Evolutionary conservation across 2,329 filamentous ascomycete species (phyloP), one percentile per base, ranked within the genome.

Genomic region (Apiospora phragmitis): DNA sequence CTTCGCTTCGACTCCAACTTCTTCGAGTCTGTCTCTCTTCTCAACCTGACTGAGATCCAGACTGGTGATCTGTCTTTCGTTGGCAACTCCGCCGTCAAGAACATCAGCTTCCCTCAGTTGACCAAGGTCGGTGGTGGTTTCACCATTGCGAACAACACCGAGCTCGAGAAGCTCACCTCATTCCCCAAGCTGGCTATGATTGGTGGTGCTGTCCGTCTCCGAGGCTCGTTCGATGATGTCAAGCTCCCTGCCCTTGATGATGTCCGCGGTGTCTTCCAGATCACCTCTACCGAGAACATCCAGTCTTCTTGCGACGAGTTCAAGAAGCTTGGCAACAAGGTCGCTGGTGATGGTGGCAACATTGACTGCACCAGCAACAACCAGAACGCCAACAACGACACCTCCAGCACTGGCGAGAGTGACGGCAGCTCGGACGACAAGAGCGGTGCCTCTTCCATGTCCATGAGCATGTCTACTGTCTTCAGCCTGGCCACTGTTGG

Each of bases 141-240:
- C 80, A 90, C 92, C 76, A 90, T 99, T 79, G 92, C 78, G 83
- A 97, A 97, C 90, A 98, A 98, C 91, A 93, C 94, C 72, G 85
- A 86, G 70, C 88, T 98, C 43, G 76, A 83, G 70, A 80, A 84
- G 72, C 86, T 98, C 70, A 82, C 88, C 74, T 90, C 89, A 43
- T 93, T 98, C 83, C 87, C 88, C 72, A 80, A 85, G 74, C 88
- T 99, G 38, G 79, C 88, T 79, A 88, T 85, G 70, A 89, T 98
- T 71, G 88, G 86, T 74, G 95, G 95, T 84, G 94, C 94, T 77
- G 87, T 98, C 79, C 92, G 94, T 81, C 90, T 97, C 81, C 91
- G 91, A 77, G 96, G 96, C 78, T 92, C 90, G 85, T 97, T 98
- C 83, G 88, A 90, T 73, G 86, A 89, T 72, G 90, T 96, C 75